Percentiles rank a stretch among this genome's conserved stretches.
Evolutionary conservation across 441 rosid genomes (phyloP).

Genomic region (Brassica hybrid): DNA sequence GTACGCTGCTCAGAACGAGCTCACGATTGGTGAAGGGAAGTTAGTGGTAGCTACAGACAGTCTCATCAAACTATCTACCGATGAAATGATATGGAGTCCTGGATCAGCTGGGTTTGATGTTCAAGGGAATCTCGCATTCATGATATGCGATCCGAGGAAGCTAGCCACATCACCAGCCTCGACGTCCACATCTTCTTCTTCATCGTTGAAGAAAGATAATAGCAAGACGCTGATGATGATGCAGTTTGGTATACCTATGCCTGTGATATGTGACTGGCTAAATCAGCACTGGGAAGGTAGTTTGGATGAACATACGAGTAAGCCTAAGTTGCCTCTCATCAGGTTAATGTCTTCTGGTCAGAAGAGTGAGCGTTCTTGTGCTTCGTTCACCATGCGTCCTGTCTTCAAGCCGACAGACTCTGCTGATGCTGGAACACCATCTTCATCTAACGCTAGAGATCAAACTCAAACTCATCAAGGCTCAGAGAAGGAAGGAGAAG

Average conservation of each 20-base stretch:
- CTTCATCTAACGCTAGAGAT: constrained; percentile 61
- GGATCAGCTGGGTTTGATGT: constrained; percentile 97
- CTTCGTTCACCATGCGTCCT: constrained; percentile 80
- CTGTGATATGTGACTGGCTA: constrained; percentile 91
- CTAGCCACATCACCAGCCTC: constrained; percentile 87
- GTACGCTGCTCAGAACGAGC: constrained; percentile 61
- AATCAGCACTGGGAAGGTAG: constrained; percentile 99
- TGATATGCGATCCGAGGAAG: constrained; percentile 96
- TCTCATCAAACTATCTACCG: constrained; percentile 85
- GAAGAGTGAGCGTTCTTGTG: constrained; percentile 85
- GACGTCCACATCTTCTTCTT: constrained; percentile 71
- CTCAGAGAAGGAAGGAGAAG: constrained; percentile 46
- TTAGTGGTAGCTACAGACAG: constrained; percentile 92
- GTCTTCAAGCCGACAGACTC: constrained; percentile 76
- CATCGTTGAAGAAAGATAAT: constrained; percentile 51
- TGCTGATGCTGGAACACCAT: constrained; percentile 64
- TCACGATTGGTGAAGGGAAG: constrained; percentile 86
- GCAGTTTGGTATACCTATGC: constrained; percentile 94
- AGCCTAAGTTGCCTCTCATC: constrained; percentile 84
- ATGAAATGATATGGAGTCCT: constrained; percentile 79
- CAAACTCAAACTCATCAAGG: constrained; percentile 49
- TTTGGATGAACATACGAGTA: constrained; percentile 78
- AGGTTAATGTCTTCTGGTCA: constrained; percentile 91
- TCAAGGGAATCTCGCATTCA: constrained; percentile 94
- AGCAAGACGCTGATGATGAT: constrained; percentile 59